Evolutionary conservation across 441 rosid species (phyloP), one percentile per base, ranked within the genome.

Genomic region (Theobroma grandiflorum): DNA sequence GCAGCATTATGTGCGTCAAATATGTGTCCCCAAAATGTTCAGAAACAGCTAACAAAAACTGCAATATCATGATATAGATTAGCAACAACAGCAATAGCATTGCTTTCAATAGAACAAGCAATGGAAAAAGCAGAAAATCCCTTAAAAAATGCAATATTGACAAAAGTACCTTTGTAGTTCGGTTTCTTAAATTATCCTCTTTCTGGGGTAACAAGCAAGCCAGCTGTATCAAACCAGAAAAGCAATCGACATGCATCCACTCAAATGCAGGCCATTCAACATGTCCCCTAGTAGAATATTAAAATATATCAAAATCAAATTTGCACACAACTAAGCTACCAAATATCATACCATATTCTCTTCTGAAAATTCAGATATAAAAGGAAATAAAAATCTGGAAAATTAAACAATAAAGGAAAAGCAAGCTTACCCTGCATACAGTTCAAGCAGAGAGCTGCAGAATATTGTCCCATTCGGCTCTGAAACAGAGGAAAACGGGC

Each of bases 171-270:
- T 94, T 96, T 14, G 98, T 89, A 76, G 80, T 90, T 84, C 92
- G 94, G 82, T 86, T 93, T 88, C 97, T 88, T 85, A 96, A 85
- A 84, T 85, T 89, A 78, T 96, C 99, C 85, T 96, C 99, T 85
- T 96, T 96, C 78, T 82, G 97, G 43, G 98, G 94, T 80, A 96
- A 87, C 93, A 92, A 85, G 89, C 94, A 91, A 77, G 91, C 88
- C 81, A 96, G 86, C 80, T 91, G 94, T 83, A 95, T 88, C 86
- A 96, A 85, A 86, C 84, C 91, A 76, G 97, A 91, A 85, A 95
- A 91, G 95, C 99, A 96, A 85, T 93, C 96, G 12, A 87, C 89
- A 87, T 93, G 95, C 91, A 95, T 86, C 99, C 99, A 96, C 81
- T 93, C 98, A 86, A 96, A 96, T 82, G 87, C 88, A 68, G 89